Base-by-base conservation (phyloP, 768 basidiomycete species). In the Kwoniella shandongensis region DNA sequence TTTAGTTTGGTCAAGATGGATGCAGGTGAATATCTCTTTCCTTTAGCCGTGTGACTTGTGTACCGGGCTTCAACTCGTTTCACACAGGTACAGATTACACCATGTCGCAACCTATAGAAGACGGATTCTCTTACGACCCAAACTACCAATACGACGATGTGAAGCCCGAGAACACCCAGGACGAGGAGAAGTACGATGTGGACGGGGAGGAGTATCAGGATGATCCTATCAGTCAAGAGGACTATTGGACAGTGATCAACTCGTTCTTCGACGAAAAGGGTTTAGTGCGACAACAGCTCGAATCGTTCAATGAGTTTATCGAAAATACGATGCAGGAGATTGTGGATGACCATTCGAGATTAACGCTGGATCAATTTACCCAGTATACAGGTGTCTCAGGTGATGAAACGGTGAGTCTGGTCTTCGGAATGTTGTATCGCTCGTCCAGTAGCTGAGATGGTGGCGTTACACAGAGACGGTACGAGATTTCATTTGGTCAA, bases 301-400 rank as follows among this genome's bases (percentile, higher is more conserved):
- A 94, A 79, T 93, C 90, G 11, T 99, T 94, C 78, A 92, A 99
- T 75, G 94, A 98, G 79, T 99, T 98, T 71, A 90, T 99, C 30
- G 91, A 97, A 74, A 97, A 97, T 68, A 97, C 92, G 13, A 96
- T 99, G 92, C 94, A 98, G 78, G 96, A 98, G 76, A 82, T 99
- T 23, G 93, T 99, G 20, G 96, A 97, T 75, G 96, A 99, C 79
- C 90, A 90, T 63, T 79, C 87, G n/a, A 90, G 91, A 69, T 84
- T 99, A 71, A 92, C 94, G 63, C 81, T 99, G 45, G 94, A 98
- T 79, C 96, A 98, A 78, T 88, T 88, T 49, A 88, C 90, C 76
- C 96, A 99, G 78, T 91, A 96, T 75, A 88, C 92, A 8, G 94
- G 94, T 4, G 87, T 88, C 63, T 84, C 87, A 41, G 78, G 68